Conservation (phyloP, 2,329 filamentous ascomycete species). For the Cyphellophora europaea region DNA sequence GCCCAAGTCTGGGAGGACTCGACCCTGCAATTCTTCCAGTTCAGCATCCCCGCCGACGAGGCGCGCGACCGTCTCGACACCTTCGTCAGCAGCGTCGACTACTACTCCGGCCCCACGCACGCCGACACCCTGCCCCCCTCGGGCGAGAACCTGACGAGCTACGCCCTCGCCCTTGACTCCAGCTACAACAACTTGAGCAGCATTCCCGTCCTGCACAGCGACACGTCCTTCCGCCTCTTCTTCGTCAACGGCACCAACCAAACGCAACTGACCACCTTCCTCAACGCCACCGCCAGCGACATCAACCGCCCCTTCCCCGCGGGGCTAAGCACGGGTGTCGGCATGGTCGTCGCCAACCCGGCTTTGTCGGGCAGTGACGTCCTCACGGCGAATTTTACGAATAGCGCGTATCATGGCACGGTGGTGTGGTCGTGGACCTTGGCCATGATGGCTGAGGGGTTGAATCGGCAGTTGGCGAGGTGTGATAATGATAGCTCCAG, state of each 20-base stretch:
- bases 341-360: conserved; percentile 53
- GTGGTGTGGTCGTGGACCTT: conserved; percentile 59
- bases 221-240: conserved; percentile 56
- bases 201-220: conserved; percentile 53
- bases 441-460: conserved; percentile 53
- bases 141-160: conserved; percentile 40
- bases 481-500: conserved; percentile 27
- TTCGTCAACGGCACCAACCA: conserved; percentile 46
- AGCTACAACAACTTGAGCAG: conserved; percentile 39
- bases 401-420: conserved; percentile 53
- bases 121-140: conserved; percentile 28
- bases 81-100: conserved; percentile 37
- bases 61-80: conserved; percentile 39
- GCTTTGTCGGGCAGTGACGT: conserved; percentile 42
- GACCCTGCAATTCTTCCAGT: conserved; percentile 49
- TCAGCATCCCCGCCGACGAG: conserved; percentile 32
- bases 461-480: conserved; percentile 48
- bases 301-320: conserved; percentile 50
- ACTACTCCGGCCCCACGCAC: conserved; percentile 35
- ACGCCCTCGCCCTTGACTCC: conserved; percentile 49
- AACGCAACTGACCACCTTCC: conserved; percentile 44
- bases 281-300: conserved; percentile 49
- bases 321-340: conserved; percentile 47
- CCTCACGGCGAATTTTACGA: conserved; percentile 45
- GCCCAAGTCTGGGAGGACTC: conserved; percentile 55